phyloP scores from a whole-genome alignment of 2,329 filamentous ascomycete species.

The Botrytis cinerea region DNA sequence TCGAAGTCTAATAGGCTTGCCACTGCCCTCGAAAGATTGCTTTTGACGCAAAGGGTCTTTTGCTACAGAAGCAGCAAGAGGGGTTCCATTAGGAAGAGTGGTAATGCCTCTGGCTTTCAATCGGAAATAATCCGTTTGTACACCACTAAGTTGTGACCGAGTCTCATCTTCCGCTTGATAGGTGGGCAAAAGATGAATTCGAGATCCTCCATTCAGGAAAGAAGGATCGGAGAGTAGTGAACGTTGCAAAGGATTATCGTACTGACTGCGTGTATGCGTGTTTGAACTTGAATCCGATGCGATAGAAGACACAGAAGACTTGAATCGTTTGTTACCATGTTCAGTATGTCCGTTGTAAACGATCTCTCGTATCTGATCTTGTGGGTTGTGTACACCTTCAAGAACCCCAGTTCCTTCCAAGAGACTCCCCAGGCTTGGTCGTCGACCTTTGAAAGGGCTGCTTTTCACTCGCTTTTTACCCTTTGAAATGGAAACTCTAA shows the following conservation, averaged over 20 bases:
- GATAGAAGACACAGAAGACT: slow-evolving; percentile 28
- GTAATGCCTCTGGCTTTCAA: slow-evolving; percentile 42
- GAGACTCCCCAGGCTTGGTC: slow-evolving; percentile 37
- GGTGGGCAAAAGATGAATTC: slow-evolving; percentile 38
- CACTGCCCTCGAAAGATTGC: slow-evolving; percentile 35
- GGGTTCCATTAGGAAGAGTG: slow-evolving; percentile 39
- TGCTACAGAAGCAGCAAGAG: slow-evolving; percentile 39
- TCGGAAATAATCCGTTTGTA: slow-evolving; percentile 43
- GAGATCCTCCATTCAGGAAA: slow-evolving; percentile 39
- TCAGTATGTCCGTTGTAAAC: slow-evolving; percentile 25
- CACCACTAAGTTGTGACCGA: slow-evolving; percentile 38
- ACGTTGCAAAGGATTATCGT: slow-evolving; percentile 35
- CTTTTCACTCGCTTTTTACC: slow-evolving; percentile 14
- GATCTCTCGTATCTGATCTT: slow-evolving; percentile 30
- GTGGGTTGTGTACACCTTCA: slow-evolving; percentile 35
- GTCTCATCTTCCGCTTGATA: slow-evolving; percentile 33
- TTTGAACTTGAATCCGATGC: slow-evolving; percentile 29
- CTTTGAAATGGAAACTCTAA: slow-evolving; percentile 34
- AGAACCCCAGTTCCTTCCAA: slow-evolving; percentile 35
- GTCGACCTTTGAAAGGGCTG: slow-evolving; percentile 18
- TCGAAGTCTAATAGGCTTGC: slow-evolving; percentile 31
- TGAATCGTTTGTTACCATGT: slow-evolving; percentile 30
- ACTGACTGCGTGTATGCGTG: slow-evolving; percentile 33
- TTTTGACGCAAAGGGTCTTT: slow-evolving; percentile 34
- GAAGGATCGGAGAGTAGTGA: slow-evolving; percentile 40